Base-by-base conservation (phyloP, 495 filamentous ascomycete genomes). In the Penicillium canescens region DNA sequence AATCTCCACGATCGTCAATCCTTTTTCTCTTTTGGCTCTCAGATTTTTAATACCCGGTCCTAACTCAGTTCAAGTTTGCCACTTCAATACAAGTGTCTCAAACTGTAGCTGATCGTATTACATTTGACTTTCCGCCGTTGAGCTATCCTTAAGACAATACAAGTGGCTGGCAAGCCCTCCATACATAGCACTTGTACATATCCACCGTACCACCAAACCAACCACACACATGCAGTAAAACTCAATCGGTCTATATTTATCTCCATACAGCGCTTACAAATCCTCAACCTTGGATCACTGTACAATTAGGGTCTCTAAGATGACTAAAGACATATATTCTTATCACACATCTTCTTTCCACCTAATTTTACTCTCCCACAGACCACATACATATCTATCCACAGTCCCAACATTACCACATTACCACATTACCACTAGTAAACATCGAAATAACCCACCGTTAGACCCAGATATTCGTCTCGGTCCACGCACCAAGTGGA, bases 401-500 rank as follows among this genome's bases (percentile, higher is more conserved):
- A 51, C 42, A 50, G 34, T 47, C 18, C 18, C 9, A 28, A 12
- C 35, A 23, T 26, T 50, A 39, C 39, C 38, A 21, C 40, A 40
- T 26, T 53, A 54, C 49, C 13, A 34, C 51, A 38, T 37, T 46
- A n/a, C 13, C 24, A 13, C 50, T 52, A 37, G 59, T 60, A 60
- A 57, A 33, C 26, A 60, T 48, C 16, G 16, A n/a, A n/a, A 53
- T 38, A 38, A 35, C 49, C 63, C 62, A 63, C 63, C 52, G 38
- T 56, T 58, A 36, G 50, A 55, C 48, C 54, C 47, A 51, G 56
- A 28, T 54, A 48, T 55, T 60, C 41, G 21, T 51, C 44, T 39
- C 50, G 47, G 57, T 52, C 56, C 63, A 63, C 50, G 34, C 44
- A 31, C 48, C 39, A 58, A 54, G 63, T 66, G 63, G 63, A 63